Evolutionary conservation across 768 basidiomycete genomes (phyloP), one percentile per base, ranked within the genome.

Genomic region (Boletus sp.): DNA sequence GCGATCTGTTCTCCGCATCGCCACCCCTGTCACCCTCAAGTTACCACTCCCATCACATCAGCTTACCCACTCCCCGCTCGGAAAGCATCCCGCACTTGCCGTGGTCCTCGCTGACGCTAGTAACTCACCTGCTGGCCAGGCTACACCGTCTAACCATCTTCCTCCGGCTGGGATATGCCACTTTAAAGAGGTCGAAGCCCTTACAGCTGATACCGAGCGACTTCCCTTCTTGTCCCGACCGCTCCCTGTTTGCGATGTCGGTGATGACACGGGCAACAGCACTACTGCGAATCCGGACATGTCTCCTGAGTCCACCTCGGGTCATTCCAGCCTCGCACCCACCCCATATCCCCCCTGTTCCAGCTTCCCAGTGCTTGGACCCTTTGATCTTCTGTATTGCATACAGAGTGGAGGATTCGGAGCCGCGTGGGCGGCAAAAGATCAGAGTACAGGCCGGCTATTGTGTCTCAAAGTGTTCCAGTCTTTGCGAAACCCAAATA

Each of bases 391-490:
- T 23, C 10, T 57, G 10, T 23, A 50, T 10, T 44, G 47, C 15
- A 0, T 70, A n/a, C 62, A 68, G 41, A 46, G 11, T 1, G 68
- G 68, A 14, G 55, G 37, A 3, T 70, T 58, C 43, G 70, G 49
- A 30, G 9, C 39, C 1, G 60, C 68, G 1, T 64, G 59, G 44
- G 69, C 54, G 33, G 68, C 64, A 29, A 61, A 48, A 17, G 70
- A 70, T 34, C 44, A 17, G 15, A 43, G 48, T n/a, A 66, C 65
- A 23, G 70, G 68, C 5, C 71, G 71, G 14, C 29, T 73, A 13
- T 40, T 79, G 49, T 79, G 77, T 60, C 57, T 79, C 47, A 79
- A 78, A 49, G 61, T 67, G 4, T 69, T 75, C 50, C 51, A 45
- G 9, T 35, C 57, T 9, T 32, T 70, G 29, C 32, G 45, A 7